Conservation (phyloP, 495 filamentous ascomycete species). For the Venustampulla echinocandica region DNA sequence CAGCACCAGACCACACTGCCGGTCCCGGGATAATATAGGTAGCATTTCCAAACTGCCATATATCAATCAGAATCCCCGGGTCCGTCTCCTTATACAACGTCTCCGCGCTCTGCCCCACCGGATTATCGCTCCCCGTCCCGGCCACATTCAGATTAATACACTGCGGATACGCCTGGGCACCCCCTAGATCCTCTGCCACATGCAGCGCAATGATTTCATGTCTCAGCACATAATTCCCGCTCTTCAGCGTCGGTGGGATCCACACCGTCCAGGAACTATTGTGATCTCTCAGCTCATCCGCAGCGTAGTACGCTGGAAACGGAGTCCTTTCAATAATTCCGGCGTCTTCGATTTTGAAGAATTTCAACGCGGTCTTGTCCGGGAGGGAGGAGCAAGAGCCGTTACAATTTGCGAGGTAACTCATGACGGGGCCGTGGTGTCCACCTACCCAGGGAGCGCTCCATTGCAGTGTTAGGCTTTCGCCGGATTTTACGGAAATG, state of each 20-base stretch:
- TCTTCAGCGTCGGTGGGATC: constrained; percentile 52
- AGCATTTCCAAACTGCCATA: constrained; percentile 41
- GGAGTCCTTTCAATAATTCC: constrained; percentile 45
- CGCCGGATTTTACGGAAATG: constrained; percentile 34
- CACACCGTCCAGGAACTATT: constrained; percentile 31
- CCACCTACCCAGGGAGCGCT: constrained; percentile 14
- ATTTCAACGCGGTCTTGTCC: constrained; percentile 54
- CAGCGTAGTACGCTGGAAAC: constrained; percentile 51
- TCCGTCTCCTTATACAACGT: constrained; percentile 51
- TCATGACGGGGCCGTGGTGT: constrained; percentile 57
- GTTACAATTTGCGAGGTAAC: constrained; percentile 30
- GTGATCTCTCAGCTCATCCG: constrained; percentile 54
- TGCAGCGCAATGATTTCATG: constrained; percentile 75
- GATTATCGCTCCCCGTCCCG: constrained; percentile 48
- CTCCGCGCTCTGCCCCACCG: constrained; percentile 50
- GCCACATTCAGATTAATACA: constrained; percentile 68
- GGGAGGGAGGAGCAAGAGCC: constrained; percentile 48
- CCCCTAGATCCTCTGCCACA: constrained; percentile 44
- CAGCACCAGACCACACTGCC: constrained; percentile 33
- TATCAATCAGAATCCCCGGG: constrained; percentile 56
- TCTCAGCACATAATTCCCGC: constrained; percentile 68
- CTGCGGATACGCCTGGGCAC: constrained; percentile 66
- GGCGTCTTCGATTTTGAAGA: constrained; percentile 64
- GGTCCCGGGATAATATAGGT: constrained; percentile 46
- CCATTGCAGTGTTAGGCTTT: constrained; percentile 33